Evolutionary conservation across 2,329 filamentous ascomycete genomes (phyloP).

Genomic region (Aspergillus flavus): DNA sequence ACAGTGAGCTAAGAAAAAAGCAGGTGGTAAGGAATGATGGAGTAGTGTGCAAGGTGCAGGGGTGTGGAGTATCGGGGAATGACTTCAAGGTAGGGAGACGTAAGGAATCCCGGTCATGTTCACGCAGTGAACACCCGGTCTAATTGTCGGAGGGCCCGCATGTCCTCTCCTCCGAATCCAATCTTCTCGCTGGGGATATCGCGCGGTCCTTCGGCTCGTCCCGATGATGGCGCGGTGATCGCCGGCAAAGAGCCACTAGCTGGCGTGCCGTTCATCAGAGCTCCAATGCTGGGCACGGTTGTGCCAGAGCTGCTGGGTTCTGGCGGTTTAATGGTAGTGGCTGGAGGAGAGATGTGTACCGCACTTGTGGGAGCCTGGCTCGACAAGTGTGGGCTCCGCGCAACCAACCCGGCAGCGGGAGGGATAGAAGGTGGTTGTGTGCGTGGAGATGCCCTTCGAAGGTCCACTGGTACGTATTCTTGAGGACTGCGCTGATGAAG

Average conservation of each 20-base stretch:
- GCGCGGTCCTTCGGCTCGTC: conserved; percentile 46
- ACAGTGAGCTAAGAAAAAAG: not conserved
- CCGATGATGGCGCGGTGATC: conserved; percentile 25
- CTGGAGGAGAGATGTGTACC: conserved; percentile 21
- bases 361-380: conserved; percentile 28
- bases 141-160: conserved; percentile 65
- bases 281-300: conserved; percentile 58
- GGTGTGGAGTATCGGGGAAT: not conserved
- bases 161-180: conserved; percentile 63
- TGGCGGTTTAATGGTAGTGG: conserved; percentile 23
- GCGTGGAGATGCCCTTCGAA: conserved; percentile 39
- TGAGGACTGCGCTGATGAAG: conserved; percentile 33
- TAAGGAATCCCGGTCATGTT: conserved; percentile 3
- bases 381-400: conserved; percentile 31
- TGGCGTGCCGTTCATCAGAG: conserved; percentile 46
- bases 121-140: conserved; percentile 56
- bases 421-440: conserved; percentile 27
- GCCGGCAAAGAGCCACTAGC: conserved; percentile 30
- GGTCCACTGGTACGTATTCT: conserved; percentile 35
- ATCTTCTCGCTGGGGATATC: conserved; percentile 61
- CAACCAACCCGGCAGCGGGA: conserved; percentile 24
- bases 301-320: conserved; percentile 34
- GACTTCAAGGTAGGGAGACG: not conserved
- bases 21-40: conserved; percentile 2
- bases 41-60: not conserved